A percentile compares a stretch with the other conserved stretches of the same genome.
Evolutionary conservation across 192 early-diverging fungal species (phyloP).

Genomic region (Entomortierella chlamydospora): DNA sequence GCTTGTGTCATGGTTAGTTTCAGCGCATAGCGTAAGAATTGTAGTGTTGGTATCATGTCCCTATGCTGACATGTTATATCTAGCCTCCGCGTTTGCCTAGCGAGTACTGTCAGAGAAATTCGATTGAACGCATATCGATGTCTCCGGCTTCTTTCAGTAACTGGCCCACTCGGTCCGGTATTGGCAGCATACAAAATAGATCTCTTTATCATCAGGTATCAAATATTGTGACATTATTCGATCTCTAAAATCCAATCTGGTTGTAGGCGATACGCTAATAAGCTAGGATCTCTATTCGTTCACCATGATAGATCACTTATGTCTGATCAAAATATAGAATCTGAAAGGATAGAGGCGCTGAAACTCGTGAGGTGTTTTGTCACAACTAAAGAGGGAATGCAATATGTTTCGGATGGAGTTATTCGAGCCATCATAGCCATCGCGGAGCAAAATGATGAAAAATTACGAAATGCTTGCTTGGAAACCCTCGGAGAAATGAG

Average conservation of each 20-base stretch:
- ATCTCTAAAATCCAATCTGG: too few relatives aligned
- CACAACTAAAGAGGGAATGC: slow-evolving; percentile 70
- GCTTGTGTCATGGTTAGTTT: slow-evolving; percentile 36
- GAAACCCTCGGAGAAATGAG: slow-evolving; percentile 85
- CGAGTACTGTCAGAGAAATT: slow-evolving; percentile 64
- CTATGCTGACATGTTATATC: neutral
- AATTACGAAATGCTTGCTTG: slow-evolving; percentile 75
- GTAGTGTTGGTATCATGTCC: neutral
- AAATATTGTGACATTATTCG: too few relatives aligned
- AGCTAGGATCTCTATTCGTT: too few relatives aligned
- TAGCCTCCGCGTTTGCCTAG: slow-evolving; percentile 62
- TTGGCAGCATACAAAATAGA: slow-evolving; percentile 71
- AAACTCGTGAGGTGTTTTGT: slow-evolving; percentile 78
- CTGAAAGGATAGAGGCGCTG: slow-evolving; percentile 83
- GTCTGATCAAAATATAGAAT: slow-evolving; percentile 70
- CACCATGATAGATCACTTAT: slow-evolving; percentile 55
- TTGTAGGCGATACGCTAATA: too few relatives aligned
- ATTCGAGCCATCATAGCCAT: slow-evolving; percentile 80
- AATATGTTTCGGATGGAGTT: slow-evolving; percentile 69
- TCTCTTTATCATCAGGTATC: slow-evolving; percentile 79
- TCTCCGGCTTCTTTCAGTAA: slow-evolving; percentile 67
- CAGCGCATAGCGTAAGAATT: neutral
- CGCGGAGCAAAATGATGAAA: slow-evolving; percentile 84
- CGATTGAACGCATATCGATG: slow-evolving; percentile 73
- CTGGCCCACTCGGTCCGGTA: slow-evolving; percentile 51